Conservation (phyloP, 352 stramenopile species). For the Phytophthora boehmeriae region DNA sequence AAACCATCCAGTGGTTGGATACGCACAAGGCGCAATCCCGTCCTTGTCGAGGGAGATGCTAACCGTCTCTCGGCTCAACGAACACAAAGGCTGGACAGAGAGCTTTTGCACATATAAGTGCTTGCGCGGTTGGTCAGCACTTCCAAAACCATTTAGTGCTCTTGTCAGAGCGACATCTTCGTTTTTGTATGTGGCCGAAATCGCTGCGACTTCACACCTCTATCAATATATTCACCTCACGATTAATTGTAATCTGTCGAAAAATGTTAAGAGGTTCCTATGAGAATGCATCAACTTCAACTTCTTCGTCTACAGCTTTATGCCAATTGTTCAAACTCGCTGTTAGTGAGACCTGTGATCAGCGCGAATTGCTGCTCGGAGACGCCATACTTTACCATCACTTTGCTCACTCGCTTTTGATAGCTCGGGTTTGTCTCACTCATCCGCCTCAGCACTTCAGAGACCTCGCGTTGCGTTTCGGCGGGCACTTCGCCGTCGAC, state of each 20-base stretch:
- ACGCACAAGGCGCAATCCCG: conserved; percentile 85
- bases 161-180: neutral
- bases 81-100: conserved; percentile 57
- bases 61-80: conserved; percentile 95
- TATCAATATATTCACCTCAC: conserved; percentile 33
- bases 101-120: conserved; percentile 15
- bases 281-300: conserved; percentile 3
- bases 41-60: conserved; percentile 95
- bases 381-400: conserved; percentile 24
- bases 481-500: conserved; percentile 20
- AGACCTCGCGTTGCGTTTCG: conserved; percentile 25
- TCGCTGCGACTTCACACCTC: conserved; percentile 11
- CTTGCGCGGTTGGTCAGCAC: conserved; percentile 15
- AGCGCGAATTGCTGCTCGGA: conserved; percentile 17
- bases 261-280: no score
- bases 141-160: conserved; percentile 52
- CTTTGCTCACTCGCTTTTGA: conserved; percentile 20
- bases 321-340: conserved; percentile 24
- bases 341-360: conserved; percentile 17
- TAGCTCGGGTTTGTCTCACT: conserved; percentile 14
- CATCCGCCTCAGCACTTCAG: conserved; percentile 32
- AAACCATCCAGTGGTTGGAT: conserved; percentile 86
- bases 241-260: conserved; percentile 15
- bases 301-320: conserved; percentile 15
- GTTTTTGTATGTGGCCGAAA: conserved; percentile 20